These are phyloP conservation scores for Russula brevipes DNA, from an alignment of 768 basidiomycete genomes.

Conservation along the genomic window DNA sequence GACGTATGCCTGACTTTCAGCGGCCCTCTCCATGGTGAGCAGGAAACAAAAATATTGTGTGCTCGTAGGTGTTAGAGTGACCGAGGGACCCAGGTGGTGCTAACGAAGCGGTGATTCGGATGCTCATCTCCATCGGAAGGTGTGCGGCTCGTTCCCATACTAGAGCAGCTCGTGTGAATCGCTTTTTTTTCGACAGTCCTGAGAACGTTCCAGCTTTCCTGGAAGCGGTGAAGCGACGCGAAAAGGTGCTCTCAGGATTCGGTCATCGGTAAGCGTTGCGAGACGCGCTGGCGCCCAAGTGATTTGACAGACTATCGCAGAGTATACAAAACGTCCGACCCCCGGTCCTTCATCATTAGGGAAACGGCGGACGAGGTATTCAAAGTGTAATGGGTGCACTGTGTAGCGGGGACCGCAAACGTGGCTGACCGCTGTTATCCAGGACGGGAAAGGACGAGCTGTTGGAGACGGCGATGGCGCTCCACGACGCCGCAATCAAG, in stretches of 20 bases:
- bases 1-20: conserved; percentile 33
- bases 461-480: conserved; percentile 81
- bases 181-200: conserved; percentile 42
- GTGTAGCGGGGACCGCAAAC: not conserved
- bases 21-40: conserved; percentile 64
- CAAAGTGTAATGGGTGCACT: conserved; percentile 54
- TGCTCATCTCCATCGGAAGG: conserved; percentile 86
- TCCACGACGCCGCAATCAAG: conserved; percentile 84
- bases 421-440: conserved; percentile 2
- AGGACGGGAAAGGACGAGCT: conserved; percentile 84
- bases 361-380: conserved; percentile 92
- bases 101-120: conserved; percentile 91
- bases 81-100: conserved; percentile 56
- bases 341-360: conserved; percentile 85
- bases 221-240: conserved; percentile 80
- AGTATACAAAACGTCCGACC: conserved; percentile 84
- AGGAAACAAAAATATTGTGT: not conserved
- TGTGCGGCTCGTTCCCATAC: conserved; percentile 33
- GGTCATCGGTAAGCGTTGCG: conserved; percentile 61
- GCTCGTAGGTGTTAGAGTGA: not conserved
- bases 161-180: not conserved
- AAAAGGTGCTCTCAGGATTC: conserved; percentile 86
- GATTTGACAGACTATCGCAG: conserved; percentile 28
- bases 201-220: conserved; percentile 82
- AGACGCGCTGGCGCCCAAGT: not conserved